Conservation (phyloP, 306 rosid species). For the Malus sieversii region DNA sequence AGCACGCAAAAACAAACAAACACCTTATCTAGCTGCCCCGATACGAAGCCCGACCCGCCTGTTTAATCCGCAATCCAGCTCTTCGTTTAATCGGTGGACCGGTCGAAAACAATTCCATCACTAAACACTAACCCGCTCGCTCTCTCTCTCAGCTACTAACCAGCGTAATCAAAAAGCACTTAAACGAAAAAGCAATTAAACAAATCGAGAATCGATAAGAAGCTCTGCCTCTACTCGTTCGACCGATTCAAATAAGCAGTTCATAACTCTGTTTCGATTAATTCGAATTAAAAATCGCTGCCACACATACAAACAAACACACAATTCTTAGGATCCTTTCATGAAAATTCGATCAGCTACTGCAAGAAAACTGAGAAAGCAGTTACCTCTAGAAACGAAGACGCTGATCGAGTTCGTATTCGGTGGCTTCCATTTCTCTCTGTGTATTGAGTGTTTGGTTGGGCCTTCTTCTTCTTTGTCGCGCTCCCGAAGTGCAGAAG, state of each 20-base stretch:
- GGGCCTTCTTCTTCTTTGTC: not conserved
- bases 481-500: not conserved
- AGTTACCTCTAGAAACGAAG: conserved; percentile 12
- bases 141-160: not conserved
- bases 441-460: not conserved
- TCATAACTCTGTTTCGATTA: conserved; percentile 4
- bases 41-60: conserved; percentile 89
- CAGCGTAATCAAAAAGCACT: conserved; percentile 4
- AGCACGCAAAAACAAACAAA: not conserved
- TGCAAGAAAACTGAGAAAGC: not conserved
- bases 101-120: conserved; percentile 51
- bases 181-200: conserved; percentile 17
- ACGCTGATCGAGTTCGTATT: conserved; percentile 20
- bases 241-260: conserved; percentile 17
- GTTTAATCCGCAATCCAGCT: conserved; percentile 72
- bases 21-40: conserved; percentile 65
- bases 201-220: conserved; percentile 3
- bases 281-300: not conserved
- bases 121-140: conserved; percentile 10
- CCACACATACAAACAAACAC: not conserved
- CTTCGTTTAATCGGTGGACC: conserved; percentile 68
- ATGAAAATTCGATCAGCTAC: not conserved
- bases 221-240: conserved; percentile 1
- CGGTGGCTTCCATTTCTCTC: conserved; percentile 47
- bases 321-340: not conserved